These are phyloP conservation scores for Sporisorium reilianum DNA, from an alignment of 1,284 basidiomycete species.

Conservation along the genomic window DNA sequence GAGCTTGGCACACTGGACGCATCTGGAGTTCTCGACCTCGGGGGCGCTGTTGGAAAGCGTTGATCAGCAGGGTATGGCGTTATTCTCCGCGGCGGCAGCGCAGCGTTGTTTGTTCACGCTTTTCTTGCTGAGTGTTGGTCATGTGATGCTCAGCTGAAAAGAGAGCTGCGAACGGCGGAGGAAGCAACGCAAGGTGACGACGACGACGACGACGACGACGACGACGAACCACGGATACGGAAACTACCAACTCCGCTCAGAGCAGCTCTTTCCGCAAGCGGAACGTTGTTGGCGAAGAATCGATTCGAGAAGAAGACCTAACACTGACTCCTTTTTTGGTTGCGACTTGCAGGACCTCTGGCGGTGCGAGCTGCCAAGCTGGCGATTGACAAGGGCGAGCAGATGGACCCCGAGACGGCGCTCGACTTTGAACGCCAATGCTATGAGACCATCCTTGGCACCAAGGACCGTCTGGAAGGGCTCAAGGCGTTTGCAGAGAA, in stretches of 20 bases:
- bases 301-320: constrained; percentile 7
- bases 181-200: neutral
- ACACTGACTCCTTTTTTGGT: constrained; percentile 4
- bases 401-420: constrained; percentile 76
- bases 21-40: neutral
- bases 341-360: constrained; percentile 77
- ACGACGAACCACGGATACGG: neutral
- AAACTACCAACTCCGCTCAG: constrained; percentile 11
- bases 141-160: constrained; percentile 8
- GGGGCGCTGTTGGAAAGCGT: neutral
- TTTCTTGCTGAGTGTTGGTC: neutral
- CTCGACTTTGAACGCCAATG: constrained; percentile 88
- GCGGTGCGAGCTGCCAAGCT: constrained; percentile 89
- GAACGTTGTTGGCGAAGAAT: neutral
- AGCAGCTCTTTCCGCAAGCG: constrained; percentile 11
- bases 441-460: constrained; percentile 84
- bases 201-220: neutral
- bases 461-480: constrained; percentile 85
- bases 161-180: neutral
- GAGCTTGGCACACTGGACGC: neutral
- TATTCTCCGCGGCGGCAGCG: neutral
- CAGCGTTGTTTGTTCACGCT: constrained; percentile 1
- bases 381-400: constrained; percentile 83
- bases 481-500: constrained; percentile 90
- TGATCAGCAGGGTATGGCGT: neutral